Percentiles rank a stretch among this genome's conserved stretches.
Evolutionary conservation across 2,329 filamentous ascomycete species (phyloP).

Genomic region (Alternaria rosae): DNA sequence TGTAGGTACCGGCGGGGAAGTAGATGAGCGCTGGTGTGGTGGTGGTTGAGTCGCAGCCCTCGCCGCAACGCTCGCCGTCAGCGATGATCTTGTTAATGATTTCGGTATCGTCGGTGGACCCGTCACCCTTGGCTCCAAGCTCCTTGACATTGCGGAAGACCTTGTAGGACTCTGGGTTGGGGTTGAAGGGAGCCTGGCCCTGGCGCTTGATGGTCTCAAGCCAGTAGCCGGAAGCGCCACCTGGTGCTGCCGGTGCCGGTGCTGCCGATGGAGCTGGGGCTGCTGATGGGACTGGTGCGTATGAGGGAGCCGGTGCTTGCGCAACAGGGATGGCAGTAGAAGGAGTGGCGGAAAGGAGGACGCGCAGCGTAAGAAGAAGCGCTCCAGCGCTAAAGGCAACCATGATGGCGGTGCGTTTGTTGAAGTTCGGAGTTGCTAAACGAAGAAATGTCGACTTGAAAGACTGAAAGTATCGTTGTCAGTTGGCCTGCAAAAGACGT

Average conservation of each 20-base stretch:
- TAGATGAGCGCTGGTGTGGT: conserved; percentile 87
- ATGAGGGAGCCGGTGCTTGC: conserved; percentile 23
- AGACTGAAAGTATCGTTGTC: conserved; percentile 34
- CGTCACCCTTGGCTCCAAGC: conserved; percentile 62
- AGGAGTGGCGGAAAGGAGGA: conserved; percentile 42
- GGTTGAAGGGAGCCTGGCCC: conserved; percentile 71
- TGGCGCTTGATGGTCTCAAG: conserved; percentile 72
- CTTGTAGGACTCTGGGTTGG: conserved; percentile 65
- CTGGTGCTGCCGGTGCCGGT: conserved; percentile 25
- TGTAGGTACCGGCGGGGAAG: conserved; percentile 87
- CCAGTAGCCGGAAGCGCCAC: conserved; percentile 67
- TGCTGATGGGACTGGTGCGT: conserved; percentile 25
- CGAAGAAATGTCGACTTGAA: conserved; percentile 24
- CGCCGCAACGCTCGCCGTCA: conserved; percentile 79
- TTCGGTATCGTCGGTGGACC: conserved; percentile 79
- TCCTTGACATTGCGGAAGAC: conserved; percentile 60
- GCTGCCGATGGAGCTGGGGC: conserved; percentile 20
- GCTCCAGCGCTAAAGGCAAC: conserved; percentile 48
- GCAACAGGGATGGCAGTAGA: conserved; percentile 41
- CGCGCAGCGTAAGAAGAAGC: conserved; percentile 48
- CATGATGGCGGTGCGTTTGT: conserved; percentile 43
- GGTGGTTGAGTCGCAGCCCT: conserved; percentile 83
- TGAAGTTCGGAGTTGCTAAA: conserved; percentile 23
- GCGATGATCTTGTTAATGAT: conserved; percentile 87
- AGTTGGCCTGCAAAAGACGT: conserved; percentile 41